phyloP scores from a whole-genome alignment of 768 basidiomycete species.

The Hericium alpestre region DNA sequence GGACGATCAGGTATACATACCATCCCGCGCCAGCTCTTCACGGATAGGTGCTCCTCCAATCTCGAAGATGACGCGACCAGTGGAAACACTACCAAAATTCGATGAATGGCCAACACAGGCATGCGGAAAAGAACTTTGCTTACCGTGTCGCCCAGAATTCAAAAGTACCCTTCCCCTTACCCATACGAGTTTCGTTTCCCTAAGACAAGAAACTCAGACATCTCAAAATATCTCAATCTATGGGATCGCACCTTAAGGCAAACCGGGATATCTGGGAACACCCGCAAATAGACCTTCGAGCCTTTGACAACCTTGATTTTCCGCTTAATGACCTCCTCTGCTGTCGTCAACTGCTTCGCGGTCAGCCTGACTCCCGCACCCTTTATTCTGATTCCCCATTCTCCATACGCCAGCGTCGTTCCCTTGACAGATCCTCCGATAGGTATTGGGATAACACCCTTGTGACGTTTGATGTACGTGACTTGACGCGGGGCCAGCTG shows the following conservation, averaged over 20 bases:
- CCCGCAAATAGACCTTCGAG: conserved; percentile 72
- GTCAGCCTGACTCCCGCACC: conserved; percentile 71
- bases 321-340: conserved; percentile 79
- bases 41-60: conserved; percentile 84
- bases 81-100: conserved; percentile 52
- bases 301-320: conserved; percentile 88
- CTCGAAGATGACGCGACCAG: conserved; percentile 87
- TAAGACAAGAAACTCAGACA: conserved; percentile 19
- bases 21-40: conserved; percentile 86
- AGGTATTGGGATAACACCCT: conserved; percentile 78
- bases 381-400: conserved; percentile 86
- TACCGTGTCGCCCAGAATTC: conserved; percentile 95
- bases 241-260: conserved; percentile 73
- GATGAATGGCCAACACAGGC: not conserved
- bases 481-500: conserved; percentile 78
- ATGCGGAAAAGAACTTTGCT: conserved; percentile 12
- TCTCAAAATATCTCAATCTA: not conserved
- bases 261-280: conserved; percentile 95
- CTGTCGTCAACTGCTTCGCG: conserved; percentile 83
- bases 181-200: conserved; percentile 99
- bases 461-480: conserved; percentile 81
- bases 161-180: conserved; percentile 96
- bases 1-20: conserved; percentile 30
- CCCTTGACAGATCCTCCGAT: conserved; percentile 88
- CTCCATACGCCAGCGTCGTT: conserved; percentile 83